Evolutionary conservation across 257 asterid species (phyloP).

Genomic region (Nicotiana otophora): DNA sequence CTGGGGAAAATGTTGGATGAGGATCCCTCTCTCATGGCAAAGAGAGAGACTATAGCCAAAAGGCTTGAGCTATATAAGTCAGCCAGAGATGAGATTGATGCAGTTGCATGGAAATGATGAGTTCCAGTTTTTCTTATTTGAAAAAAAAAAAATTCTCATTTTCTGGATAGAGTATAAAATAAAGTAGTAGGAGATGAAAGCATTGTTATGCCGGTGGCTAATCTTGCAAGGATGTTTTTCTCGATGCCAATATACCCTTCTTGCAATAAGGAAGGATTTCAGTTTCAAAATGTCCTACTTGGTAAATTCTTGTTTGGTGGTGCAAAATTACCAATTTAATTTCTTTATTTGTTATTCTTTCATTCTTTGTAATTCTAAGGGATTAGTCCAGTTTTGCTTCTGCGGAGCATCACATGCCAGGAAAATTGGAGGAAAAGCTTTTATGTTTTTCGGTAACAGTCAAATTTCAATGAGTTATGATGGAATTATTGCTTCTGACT

Average conservation of each 20-base stretch:
- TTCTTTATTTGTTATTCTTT: background rate
- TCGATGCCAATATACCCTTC: background rate
- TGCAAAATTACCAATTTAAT: background rate
- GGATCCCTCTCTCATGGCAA: constrained; percentile 90
- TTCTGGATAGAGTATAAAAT: background rate
- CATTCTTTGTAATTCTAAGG: background rate
- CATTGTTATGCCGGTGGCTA: background rate
- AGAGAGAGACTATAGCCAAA: constrained; percentile 74
- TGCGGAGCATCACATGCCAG: background rate
- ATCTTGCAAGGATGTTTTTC: background rate
- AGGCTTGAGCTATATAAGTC: constrained; percentile 89
- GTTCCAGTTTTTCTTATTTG: background rate
- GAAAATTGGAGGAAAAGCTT: background rate
- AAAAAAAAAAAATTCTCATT: background rate
- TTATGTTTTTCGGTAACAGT: background rate
- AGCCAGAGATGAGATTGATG: constrained; percentile 92
- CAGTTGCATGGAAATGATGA: constrained; percentile 91
- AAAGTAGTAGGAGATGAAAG: background rate
- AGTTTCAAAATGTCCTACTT: background rate
- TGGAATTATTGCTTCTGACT: no score
- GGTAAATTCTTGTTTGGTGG: background rate
- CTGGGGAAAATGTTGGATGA: constrained; percentile 92
- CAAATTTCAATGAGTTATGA: background rate
- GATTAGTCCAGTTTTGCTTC: background rate
- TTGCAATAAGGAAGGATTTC: background rate